phyloP scores from a whole-genome alignment of 2,329 filamentous ascomycete genomes.

The Epichloe gansuensis region DNA sequence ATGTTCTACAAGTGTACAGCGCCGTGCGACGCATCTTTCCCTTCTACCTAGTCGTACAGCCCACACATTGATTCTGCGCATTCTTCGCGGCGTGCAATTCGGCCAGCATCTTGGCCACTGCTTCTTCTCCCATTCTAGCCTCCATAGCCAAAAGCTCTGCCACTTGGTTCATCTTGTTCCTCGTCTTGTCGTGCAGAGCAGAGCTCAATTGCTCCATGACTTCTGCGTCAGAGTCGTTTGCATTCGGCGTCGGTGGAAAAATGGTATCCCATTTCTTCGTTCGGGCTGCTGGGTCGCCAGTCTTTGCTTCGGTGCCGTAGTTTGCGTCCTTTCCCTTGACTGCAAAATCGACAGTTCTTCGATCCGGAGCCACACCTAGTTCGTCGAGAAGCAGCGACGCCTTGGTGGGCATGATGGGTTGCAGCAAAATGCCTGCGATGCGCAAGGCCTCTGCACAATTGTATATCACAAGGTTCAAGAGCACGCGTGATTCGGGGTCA shows the following conservation, averaged over 20 bases:
- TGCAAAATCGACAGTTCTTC: slow-evolving; percentile 53
- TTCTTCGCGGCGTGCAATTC: slow-evolving; percentile 7
- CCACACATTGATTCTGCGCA: background rate
- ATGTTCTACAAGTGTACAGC: background rate
- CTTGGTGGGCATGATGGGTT: slow-evolving; percentile 83
- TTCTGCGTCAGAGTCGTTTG: slow-evolving; percentile 14
- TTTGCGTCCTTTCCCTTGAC: slow-evolving; percentile 48
- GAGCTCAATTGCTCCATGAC: slow-evolving; percentile 9
- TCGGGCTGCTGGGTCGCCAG: slow-evolving; percentile 16
- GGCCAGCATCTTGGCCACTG: slow-evolving; percentile 12
- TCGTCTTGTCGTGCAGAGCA: slow-evolving; percentile 10
- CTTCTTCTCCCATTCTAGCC: slow-evolving; percentile 15
- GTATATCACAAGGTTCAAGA: slow-evolving; percentile 53
- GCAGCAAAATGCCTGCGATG: slow-evolving; percentile 70
- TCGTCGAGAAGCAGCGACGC: slow-evolving; percentile 60
- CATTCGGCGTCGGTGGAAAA: slow-evolving; percentile 35
- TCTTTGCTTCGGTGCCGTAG: slow-evolving; percentile 45
- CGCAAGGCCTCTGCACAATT: slow-evolving; percentile 64
- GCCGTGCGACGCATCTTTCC: background rate
- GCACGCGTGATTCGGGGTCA: slow-evolving; percentile 20
- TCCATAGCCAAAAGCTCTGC: slow-evolving; percentile 18
- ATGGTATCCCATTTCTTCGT: slow-evolving; percentile 29
- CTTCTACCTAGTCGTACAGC: background rate
- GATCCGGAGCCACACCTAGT: slow-evolving; percentile 54
- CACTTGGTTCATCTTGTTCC: slow-evolving; percentile 18